These are phyloP conservation scores for Conticribra guillardii DNA, from an alignment of 108 stramenopile genomes.

Conservation along the genomic window DNA sequence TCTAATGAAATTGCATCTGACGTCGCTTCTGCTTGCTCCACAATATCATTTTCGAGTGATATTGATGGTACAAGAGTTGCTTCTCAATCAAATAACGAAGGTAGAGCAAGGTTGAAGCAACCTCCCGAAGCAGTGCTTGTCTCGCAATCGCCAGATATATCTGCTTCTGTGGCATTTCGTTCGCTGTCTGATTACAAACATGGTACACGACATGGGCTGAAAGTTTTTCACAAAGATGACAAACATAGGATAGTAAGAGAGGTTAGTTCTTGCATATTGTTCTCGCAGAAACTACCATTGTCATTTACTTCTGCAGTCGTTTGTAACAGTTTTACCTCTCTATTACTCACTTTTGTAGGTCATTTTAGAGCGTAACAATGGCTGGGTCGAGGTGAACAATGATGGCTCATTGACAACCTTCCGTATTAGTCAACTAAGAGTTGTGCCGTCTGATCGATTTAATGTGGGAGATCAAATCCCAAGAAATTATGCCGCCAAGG, in stretches of 20 bases:
- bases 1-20: not conserved
- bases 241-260: not conserved
- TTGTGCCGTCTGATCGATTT: not conserved
- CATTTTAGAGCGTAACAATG: not conserved
- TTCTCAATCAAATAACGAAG: not conserved
- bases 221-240: not conserved
- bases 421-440: not conserved
- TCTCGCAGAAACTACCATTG: no score
- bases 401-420: not conserved
- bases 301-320: no score
- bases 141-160: not conserved
- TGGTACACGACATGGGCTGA: not conserved
- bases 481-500: not conserved
- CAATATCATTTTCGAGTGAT: slow-evolving; percentile 3
- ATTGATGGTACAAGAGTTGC: not conserved
- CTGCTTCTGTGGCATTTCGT: slow-evolving; percentile 1
- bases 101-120: not conserved
- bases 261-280: slow-evolving; percentile 4
- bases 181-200: slow-evolving; percentile 1
- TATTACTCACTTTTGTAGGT: not conserved
- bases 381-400: not conserved
- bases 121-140: slow-evolving; percentile 12
- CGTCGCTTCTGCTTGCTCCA: slow-evolving; percentile 9
- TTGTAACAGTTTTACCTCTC: not conserved
- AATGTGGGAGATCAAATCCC: not conserved